These are phyloP conservation scores for Cystobasidium slooffiae DNA, from an alignment of 1,284 basidiomycete genomes.

Conservation along the genomic window DNA sequence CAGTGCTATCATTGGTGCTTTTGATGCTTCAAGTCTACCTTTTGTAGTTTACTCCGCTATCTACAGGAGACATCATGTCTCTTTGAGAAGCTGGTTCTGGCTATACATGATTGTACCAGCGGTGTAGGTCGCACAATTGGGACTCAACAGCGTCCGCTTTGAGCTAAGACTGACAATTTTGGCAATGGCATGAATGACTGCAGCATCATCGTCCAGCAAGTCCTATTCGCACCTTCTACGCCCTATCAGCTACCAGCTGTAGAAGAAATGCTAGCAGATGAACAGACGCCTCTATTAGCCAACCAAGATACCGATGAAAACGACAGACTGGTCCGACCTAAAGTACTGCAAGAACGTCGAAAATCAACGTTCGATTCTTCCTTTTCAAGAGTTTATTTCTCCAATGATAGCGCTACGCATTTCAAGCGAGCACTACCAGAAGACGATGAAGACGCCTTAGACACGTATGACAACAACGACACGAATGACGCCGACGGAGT, in stretches of 20 bases:
- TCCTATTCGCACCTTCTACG: constrained; percentile 52
- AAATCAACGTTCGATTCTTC: constrained; percentile 37
- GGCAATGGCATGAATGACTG: not conserved
- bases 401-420: constrained; percentile 8
- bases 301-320: not conserved
- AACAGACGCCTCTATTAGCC: constrained; percentile 35
- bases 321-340: constrained; percentile 13
- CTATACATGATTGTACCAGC: constrained; percentile 56
- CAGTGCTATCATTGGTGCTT: constrained; percentile 58
- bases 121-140: constrained; percentile 51
- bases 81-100: constrained; percentile 57
- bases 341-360: constrained; percentile 7
- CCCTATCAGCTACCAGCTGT: constrained; percentile 15
- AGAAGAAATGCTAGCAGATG: constrained; percentile 28
- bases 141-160: not conserved
- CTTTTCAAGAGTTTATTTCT: constrained; percentile 46
- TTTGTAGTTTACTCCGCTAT: constrained; percentile 56
- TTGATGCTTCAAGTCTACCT: constrained; percentile 58
- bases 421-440: constrained; percentile 5
- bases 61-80: constrained; percentile 49
- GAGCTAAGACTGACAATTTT: not conserved
- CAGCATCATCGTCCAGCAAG: constrained; percentile 56
- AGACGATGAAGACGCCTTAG: not conserved
- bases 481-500: not conserved
- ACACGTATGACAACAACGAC: not conserved